Conservation (phyloP, 2,329 filamentous ascomycete genomes). For the Cryoendolithus antarcticus region DNA sequence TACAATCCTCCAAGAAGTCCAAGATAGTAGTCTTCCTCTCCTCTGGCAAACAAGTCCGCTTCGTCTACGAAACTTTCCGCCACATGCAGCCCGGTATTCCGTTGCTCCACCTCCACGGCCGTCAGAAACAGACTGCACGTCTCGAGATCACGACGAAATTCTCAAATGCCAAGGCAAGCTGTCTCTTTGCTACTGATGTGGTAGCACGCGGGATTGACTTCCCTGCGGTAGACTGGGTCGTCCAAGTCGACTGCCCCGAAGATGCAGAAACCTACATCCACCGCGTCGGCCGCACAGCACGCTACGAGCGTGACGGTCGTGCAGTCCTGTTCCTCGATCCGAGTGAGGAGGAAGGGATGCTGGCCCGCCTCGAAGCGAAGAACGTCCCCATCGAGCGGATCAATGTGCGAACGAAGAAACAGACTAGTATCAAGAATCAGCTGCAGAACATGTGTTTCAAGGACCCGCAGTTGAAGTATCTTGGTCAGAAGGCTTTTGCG, state of each 20-base stretch:
- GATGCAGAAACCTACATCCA: conserved; percentile 98
- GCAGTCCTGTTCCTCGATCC: conserved; percentile 88
- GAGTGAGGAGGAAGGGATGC: conserved; percentile 84
- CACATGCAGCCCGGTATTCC: conserved; percentile 91
- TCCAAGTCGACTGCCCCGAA: conserved; percentile 95
- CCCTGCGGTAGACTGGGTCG: conserved; percentile 93
- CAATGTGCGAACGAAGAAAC: conserved; percentile 79
- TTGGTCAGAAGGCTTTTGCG: conserved; percentile 91
- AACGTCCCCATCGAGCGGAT: conserved; percentile 82
- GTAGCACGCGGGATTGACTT: conserved; percentile 92
- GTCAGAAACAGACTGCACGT: conserved; percentile 82
- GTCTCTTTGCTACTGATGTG: conserved; percentile 90
- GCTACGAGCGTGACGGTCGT: conserved; percentile 75
- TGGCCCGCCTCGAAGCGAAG: conserved; percentile 71
- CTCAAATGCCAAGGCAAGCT: conserved; percentile 65
- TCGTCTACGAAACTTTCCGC: conserved; percentile 85
- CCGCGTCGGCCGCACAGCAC: conserved; percentile 84
- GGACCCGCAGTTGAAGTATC: conserved; percentile 82
- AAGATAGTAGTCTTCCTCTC: conserved; percentile 95
- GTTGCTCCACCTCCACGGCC: conserved; percentile 80
- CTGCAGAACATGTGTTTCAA: conserved; percentile 94
- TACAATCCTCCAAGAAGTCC: conserved; percentile 77
- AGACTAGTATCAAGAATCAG: conserved; percentile 70
- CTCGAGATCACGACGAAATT: conserved; percentile 81
- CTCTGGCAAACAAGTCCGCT: conserved; percentile 90